Evolutionary conservation across 169 alveolate species (phyloP), one percentile per base, ranked within the genome.

Genomic region (Eimeria zaria): DNA sequence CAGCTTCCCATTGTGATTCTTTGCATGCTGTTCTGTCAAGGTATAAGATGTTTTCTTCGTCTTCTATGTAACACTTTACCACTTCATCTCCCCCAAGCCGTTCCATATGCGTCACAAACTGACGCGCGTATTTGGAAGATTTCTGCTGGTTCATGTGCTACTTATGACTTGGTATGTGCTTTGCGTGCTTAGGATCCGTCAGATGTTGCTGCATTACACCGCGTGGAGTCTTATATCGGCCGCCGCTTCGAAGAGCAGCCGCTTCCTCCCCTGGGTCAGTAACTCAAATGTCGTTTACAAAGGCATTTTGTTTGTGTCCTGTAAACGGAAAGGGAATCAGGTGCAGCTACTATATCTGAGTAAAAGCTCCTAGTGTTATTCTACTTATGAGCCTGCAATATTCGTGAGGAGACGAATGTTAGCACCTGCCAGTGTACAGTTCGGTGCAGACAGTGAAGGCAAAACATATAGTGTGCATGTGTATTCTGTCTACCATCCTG

Each of bases 181-280:
- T 62, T 27, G 30, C 60, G 4, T 62, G n/a, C 44, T 36, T 55
- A 87, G 93, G 93, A 87, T 36, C 93, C 93, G 41, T 64, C 60
- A 8, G 93, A 87, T 87, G 93, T 87, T 14, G 48, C 93, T 11
- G 83, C 93, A 8, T 55, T 87, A 41, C 93, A 87, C 80, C 93
- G 93, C 6, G 81, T 87, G 16, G 93, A 87, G 93, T 69, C 78
- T 46, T 87, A 60, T 48, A 87, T 87, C 48, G 93, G 81, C 78
- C 58, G 64, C 3, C 93, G 93, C 44, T 83, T 87, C 41, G 83
- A 87, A 62, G 93, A 87, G 93, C 93, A 62, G 83, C 93, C 93
- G 39, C 93, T 87, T 4, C 53, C 93, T 48, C 81, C 78, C 22
- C 48, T 83, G 74, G 91, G 91, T 83, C 91, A 20, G 91, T 53